Evolutionary conservation across 2,329 filamentous ascomycete species (phyloP).

Genomic region (Furcasterigmium sp.): DNA sequence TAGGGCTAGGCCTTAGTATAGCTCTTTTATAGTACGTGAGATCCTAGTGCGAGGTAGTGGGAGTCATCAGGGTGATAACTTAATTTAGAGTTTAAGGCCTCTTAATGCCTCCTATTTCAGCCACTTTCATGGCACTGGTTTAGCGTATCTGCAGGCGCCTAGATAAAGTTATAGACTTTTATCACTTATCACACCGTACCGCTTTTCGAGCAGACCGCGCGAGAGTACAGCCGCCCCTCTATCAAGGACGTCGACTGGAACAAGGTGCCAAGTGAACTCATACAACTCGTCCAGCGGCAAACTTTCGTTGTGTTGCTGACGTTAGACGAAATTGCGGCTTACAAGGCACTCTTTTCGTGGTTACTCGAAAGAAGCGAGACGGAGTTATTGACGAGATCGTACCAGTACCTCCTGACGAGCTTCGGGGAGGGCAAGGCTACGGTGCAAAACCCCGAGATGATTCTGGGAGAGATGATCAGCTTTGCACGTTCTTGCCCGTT

Average conservation of each 20-base stretch:
- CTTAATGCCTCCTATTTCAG: no score
- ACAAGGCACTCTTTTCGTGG: neutral
- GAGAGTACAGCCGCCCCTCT: constrained; percentile 23
- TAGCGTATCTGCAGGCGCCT: no score
- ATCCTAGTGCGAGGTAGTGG: no score
- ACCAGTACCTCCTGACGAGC: neutral
- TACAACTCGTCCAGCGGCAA: neutral
- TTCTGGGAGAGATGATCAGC: constrained; percentile 14
- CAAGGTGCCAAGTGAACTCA: neutral
- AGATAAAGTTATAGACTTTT: no score
- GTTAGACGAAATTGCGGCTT: neutral
- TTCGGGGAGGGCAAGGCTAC: neutral
- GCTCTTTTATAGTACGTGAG: no score
- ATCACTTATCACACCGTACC: no score
- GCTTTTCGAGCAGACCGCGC: constrained; percentile 25
- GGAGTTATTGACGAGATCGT: neutral
- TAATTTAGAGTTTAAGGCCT: no score
- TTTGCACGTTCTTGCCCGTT: constrained; percentile 14
- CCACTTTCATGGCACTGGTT: no score
- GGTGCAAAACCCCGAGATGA: neutral
- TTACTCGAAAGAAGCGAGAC: neutral
- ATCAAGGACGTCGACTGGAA: constrained; percentile 14
- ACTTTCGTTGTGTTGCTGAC: neutral
- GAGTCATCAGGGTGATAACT: no score
- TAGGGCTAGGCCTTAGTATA: no score